A percentile compares a stretch with the other conserved stretches of the same genome.
These are phyloP conservation scores for Diplodia corticola DNA, from an alignment of 2,329 filamentous ascomycete genomes.

Conservation along the genomic window DNA sequence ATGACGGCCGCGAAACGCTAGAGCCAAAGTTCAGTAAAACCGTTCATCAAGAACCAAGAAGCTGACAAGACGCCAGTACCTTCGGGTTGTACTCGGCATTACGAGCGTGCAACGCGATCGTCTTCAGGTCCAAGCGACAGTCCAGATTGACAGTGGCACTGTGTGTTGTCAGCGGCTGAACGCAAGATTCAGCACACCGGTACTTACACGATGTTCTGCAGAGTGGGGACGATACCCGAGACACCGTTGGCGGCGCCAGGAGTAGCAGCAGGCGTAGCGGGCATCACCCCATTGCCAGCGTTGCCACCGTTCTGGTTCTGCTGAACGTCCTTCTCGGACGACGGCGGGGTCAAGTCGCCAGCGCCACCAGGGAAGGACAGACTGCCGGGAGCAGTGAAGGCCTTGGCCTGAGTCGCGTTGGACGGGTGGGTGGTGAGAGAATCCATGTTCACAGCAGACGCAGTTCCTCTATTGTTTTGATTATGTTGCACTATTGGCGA, in stretches of 20 bases:
- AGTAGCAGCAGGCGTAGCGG: conserved; percentile 87
- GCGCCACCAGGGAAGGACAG: conserved; percentile 84
- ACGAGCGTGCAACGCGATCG: conserved; percentile 94
- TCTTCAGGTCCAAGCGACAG: conserved; percentile 95
- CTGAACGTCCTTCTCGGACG: conserved; percentile 66
- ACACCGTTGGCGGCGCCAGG: conserved; percentile 79
- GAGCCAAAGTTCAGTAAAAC: conserved; percentile 35
- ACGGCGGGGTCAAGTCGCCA: conserved; percentile 73
- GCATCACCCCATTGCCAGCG: conserved; percentile 66
- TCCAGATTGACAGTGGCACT: conserved; percentile 98
- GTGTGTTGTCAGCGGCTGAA: conserved; percentile 34
- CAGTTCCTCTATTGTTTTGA: not conserved
- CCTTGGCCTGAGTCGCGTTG: conserved; percentile 90
- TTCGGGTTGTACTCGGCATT: conserved; percentile 99
- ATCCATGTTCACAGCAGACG: conserved; percentile 65
- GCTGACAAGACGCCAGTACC: conserved; percentile 59
- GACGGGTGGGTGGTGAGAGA: conserved; percentile 87
- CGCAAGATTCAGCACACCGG: conserved; percentile 33
- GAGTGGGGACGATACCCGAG: conserved; percentile 85
- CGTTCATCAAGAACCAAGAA: conserved; percentile 34
- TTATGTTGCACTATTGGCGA: conserved; percentile 1
- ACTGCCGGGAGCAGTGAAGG: conserved; percentile 85
- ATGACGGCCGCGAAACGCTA: conserved; percentile 99
- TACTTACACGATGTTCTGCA: conserved; percentile 77
- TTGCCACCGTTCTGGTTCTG: conserved; percentile 53